These are phyloP conservation scores for Arachnomyces sp. DNA, from an alignment of 2,329 filamentous ascomycete genomes.

Conservation along the genomic window DNA sequence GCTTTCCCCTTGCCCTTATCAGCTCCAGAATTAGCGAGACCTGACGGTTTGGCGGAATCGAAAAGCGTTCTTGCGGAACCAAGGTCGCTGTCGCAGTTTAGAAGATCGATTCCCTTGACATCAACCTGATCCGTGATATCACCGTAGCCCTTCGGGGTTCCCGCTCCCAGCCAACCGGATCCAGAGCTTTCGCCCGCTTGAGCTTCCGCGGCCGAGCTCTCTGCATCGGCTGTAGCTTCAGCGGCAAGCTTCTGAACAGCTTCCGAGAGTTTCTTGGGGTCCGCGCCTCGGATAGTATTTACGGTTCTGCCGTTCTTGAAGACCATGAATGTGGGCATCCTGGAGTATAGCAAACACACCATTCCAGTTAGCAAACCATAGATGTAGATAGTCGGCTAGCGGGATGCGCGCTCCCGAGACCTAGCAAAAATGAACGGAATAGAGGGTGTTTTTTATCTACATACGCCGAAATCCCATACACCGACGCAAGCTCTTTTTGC, in stretches of 20 bases:
- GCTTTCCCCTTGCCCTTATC: constrained; percentile 46
- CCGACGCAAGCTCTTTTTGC: constrained; percentile 64
- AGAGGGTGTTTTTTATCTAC: constrained; percentile 20
- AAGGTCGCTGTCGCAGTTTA: constrained; percentile 75
- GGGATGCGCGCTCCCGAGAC: neutral
- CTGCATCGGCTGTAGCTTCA: constrained; percentile 46
- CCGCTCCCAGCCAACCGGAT: constrained; percentile 63
- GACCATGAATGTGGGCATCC: constrained; percentile 87
- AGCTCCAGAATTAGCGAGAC: constrained; percentile 33
- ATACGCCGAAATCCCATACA: constrained; percentile 64
- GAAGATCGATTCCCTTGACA: constrained; percentile 68
- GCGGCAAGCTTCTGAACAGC: constrained; percentile 63
- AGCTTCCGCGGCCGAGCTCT: constrained; percentile 37
- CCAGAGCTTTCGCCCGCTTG: constrained; percentile 34
- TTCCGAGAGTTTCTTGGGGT: constrained; percentile 61
- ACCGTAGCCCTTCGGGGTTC: constrained; percentile 68
- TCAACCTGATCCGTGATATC: constrained; percentile 82
- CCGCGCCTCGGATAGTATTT: constrained; percentile 65
- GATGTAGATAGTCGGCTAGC: too few species aligned
- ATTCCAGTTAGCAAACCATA: neutral
- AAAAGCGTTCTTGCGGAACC: constrained; percentile 70
- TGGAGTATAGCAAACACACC: constrained; percentile 15
- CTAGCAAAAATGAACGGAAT: neutral
- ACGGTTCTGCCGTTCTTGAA: constrained; percentile 65
- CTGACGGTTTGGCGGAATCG: constrained; percentile 58